Conservation (phyloP, 192 early-diverging fungal genomes). For the Podila epicladia region DNA sequence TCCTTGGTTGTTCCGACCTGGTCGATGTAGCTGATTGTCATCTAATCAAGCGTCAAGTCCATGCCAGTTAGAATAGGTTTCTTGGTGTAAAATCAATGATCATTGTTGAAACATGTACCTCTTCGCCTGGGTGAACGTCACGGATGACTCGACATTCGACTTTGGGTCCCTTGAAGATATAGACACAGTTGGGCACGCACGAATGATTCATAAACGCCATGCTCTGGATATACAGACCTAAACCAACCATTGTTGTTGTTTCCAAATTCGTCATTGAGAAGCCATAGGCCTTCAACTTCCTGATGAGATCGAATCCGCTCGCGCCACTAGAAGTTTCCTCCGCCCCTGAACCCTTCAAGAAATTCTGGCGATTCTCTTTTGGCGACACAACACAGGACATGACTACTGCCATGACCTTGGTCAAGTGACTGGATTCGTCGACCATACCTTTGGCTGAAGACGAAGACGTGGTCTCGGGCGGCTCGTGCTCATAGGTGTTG, state of each 20-base stretch:
- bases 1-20: conserved; percentile 29
- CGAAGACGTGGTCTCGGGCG: neutral
- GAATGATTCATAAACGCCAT: conserved; percentile 48
- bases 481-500: conserved; percentile 12
- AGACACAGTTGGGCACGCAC: conserved; percentile 43
- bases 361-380: conserved; percentile 29
- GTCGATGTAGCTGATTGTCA: conserved; percentile 51
- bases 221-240: conserved; percentile 38
- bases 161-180: conserved; percentile 34
- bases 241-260: conserved; percentile 22
- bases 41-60: neutral
- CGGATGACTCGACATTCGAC: conserved; percentile 43
- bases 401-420: conserved; percentile 35
- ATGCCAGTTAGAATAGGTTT: neutral
- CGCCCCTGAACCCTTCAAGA: conserved; percentile 5
- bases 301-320: conserved; percentile 19
- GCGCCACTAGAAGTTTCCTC: neutral
- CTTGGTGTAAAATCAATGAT: neutral
- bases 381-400: conserved; percentile 27
- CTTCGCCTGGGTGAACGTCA: conserved; percentile 39
- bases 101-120: conserved; percentile 2
- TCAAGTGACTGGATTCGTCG: conserved; percentile 21
- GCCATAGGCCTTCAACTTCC: conserved; percentile 31
- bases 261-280: conserved; percentile 36
- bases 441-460: neutral